These are phyloP conservation scores for Russula virescens DNA, from an alignment of 768 basidiomycete species.

Conservation along the genomic window DNA sequence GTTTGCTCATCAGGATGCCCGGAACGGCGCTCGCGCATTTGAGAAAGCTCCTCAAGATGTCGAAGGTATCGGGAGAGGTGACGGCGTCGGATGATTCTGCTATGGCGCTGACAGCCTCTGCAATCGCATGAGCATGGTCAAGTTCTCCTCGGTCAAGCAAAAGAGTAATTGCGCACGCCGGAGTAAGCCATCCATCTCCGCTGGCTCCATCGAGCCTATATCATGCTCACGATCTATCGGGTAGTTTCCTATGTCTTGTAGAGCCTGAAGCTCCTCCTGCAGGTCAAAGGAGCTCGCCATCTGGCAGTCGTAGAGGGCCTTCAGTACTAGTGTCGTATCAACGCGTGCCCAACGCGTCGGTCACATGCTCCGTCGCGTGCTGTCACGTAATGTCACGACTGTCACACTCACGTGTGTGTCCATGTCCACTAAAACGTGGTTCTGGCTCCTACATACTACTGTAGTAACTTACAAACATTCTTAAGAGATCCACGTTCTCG, in stretches of 20 bases:
- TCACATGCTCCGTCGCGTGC: constrained; percentile 11
- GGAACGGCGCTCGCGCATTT: constrained; percentile 64
- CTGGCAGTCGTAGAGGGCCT: background rate
- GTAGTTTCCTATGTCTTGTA: constrained; percentile 57
- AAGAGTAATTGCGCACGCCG: constrained; percentile 41
- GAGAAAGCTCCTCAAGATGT: constrained; percentile 75
- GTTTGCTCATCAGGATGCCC: constrained; percentile 67
- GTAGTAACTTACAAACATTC: too few species aligned
- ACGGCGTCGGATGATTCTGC: constrained; percentile 74
- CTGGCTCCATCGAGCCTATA: constrained; percentile 47
- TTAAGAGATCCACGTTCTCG: too few species aligned
- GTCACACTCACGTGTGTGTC: background rate
- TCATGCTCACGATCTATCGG: constrained; percentile 67
- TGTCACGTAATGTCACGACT: constrained; percentile 3
- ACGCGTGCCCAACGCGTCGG: constrained; percentile 10
- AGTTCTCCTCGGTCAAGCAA: background rate
- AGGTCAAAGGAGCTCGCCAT: constrained; percentile 54
- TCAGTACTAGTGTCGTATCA: background rate
- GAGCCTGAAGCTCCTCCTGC: constrained; percentile 66
- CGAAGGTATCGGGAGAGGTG: constrained; percentile 61
- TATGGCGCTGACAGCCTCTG: constrained; percentile 77
- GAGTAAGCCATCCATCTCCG: constrained; percentile 41
- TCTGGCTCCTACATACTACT: too few species aligned
- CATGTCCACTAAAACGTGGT: too few species aligned
- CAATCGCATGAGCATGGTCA: constrained; percentile 18